Percentiles rank a stretch among this genome's conserved stretches.
phyloP scores from a whole-genome alignment of 768 basidiomycete species.

The Lactarius trivialis region DNA sequence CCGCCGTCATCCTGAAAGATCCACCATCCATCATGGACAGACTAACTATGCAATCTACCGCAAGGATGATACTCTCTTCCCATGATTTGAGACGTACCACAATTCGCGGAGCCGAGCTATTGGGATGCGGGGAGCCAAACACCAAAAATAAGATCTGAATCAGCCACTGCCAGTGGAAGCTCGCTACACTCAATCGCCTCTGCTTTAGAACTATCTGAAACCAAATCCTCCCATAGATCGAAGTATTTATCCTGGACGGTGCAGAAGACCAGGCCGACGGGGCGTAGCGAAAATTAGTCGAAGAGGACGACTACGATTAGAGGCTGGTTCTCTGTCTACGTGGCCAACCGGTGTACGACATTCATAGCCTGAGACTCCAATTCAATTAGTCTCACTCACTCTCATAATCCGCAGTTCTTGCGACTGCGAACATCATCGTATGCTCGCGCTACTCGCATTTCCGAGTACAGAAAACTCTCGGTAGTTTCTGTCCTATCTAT shows the following conservation, averaged over 20 bases:
- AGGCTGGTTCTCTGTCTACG: conserved; percentile 2
- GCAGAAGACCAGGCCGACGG: conserved; percentile 40
- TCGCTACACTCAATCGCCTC: not conserved
- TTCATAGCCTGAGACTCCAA: not conserved
- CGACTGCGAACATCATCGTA: not conserved
- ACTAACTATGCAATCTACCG: no score
- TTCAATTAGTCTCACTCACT: not conserved
- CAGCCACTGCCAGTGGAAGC: conserved; percentile 23
- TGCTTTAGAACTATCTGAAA: not conserved
- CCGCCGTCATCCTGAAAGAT: no score
- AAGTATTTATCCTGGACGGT: conserved; percentile 76
- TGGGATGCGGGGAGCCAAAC: conserved; percentile 20
- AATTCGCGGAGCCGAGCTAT: conserved; percentile 9
- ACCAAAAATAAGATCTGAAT: conserved; percentile 19
- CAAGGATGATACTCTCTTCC: not conserved
- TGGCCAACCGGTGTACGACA: not conserved
- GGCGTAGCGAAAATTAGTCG: conserved; percentile 71
- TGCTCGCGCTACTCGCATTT: not conserved
- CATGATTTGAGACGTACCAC: conserved; percentile 22
- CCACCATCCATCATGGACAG: no score
- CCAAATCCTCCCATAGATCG: conserved; percentile 43
- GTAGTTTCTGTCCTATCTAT: not conserved
- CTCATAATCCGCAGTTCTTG: not conserved
- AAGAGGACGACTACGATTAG: conserved; percentile 83
- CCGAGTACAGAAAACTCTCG: not conserved